Evolutionary conservation across 306 rosid genomes (phyloP).

Genomic region (Trifolium repens): DNA sequence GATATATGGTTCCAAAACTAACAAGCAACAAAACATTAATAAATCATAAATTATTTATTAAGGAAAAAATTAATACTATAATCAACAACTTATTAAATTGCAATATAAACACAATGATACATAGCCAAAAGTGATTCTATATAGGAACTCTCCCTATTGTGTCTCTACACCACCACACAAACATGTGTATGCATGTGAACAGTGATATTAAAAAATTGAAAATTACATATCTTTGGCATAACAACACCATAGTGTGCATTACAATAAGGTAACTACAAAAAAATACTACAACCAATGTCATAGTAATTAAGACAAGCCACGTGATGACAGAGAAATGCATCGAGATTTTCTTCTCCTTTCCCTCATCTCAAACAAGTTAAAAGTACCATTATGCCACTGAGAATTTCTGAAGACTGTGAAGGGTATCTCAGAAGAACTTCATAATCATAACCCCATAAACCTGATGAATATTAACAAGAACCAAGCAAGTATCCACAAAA

Average conservation of each 20-base stretch:
- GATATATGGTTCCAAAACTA: conserved; percentile 8
- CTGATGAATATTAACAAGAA: conserved; percentile 32
- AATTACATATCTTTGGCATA: conserved; percentile 31
- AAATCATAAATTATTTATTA: background rate
- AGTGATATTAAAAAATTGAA: conserved; percentile 11
- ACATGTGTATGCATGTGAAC: conserved; percentile 55
- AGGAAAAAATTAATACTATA: background rate
- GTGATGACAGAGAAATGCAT: conserved; percentile 41
- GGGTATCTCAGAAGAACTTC: background rate
- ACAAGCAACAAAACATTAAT: background rate
- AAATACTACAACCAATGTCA: conserved; percentile 30
- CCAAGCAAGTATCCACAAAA: conserved; percentile 38
- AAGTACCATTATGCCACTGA: conserved; percentile 14
- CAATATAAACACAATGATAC: conserved; percentile 21
- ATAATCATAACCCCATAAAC: background rate
- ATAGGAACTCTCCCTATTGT: conserved; percentile 5
- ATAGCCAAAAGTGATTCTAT: conserved; percentile 7
- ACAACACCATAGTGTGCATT: conserved; percentile 28
- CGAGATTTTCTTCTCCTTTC: conserved; percentile 32
- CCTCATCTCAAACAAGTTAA: conserved; percentile 24
- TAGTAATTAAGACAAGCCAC: conserved; percentile 35
- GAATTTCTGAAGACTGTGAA: background rate
- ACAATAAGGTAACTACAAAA: conserved; percentile 23
- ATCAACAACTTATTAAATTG: conserved; percentile 21
- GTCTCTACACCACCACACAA: conserved; percentile 24